phyloP scores from a whole-genome alignment of 2,329 filamentous ascomycete species.

The Fusarium nanum region DNA sequence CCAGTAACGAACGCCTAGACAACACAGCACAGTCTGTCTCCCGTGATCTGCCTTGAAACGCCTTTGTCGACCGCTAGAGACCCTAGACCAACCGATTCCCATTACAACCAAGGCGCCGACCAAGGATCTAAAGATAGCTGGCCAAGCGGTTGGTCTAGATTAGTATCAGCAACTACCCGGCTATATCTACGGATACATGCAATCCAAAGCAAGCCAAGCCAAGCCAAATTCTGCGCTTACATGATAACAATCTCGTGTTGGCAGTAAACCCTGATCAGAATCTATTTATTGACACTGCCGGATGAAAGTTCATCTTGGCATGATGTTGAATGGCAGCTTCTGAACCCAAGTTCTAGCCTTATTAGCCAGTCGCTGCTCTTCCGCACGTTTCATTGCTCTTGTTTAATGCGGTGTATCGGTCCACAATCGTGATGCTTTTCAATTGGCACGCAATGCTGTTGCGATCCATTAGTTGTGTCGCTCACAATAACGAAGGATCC shows the following conservation, averaged over 20 bases:
- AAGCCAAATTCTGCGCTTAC: conserved; percentile 6
- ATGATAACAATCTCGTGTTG: conserved; percentile 12
- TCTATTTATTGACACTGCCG: conserved; percentile 27
- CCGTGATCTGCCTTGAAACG: conserved; percentile 33
- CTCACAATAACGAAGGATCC: conserved; percentile 28
- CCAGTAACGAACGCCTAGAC: conserved; percentile 11
- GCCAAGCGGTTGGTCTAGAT: conserved; percentile 21
- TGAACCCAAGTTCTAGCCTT: conserved; percentile 3
- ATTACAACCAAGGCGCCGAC: conserved; percentile 11
- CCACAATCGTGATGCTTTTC: conserved; percentile 10
- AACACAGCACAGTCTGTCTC: not conserved
- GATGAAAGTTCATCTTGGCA: conserved; percentile 34
- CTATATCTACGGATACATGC: not conserved
- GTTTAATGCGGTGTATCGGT: conserved; percentile 20
- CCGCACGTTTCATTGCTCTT: conserved; percentile 3
- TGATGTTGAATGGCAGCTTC: conserved; percentile 3
- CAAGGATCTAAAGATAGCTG: conserved; percentile 22
- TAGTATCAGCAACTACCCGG: conserved; percentile 22
- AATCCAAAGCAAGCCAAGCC: conserved; percentile 5
- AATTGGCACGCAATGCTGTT: conserved; percentile 13
- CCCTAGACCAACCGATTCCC: not conserved
- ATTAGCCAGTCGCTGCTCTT: conserved; percentile 22
- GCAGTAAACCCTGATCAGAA: conserved; percentile 3
- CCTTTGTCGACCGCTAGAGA: conserved; percentile 8
- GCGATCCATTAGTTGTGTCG: conserved; percentile 16